A percentile compares a stretch with the other conserved stretches of the same genome.
phyloP scores from a whole-genome alignment of 495 filamentous ascomycete genomes.

The Letharia lupina region DNA sequence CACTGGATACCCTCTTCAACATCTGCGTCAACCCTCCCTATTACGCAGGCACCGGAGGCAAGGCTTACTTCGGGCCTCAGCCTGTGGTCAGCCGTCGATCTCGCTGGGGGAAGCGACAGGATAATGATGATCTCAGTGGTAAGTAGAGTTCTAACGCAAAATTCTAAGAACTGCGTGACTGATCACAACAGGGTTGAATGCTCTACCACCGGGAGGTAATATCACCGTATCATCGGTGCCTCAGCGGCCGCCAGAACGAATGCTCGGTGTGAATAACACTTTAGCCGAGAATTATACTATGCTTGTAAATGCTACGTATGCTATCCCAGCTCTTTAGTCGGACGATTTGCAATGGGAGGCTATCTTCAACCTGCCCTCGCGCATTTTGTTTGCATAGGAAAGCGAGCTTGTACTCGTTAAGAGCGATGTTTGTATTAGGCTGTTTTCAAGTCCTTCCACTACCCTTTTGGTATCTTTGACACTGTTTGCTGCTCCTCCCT shows the following conservation, averaged over 20 bases:
- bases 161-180: neutral
- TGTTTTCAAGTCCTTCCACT: neutral
- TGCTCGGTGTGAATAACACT: neutral
- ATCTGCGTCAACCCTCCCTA: neutral
- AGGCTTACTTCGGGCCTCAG: neutral
- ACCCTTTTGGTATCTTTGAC: neutral
- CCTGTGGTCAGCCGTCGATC: neutral
- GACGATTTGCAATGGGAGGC: neutral
- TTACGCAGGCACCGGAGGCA: neutral
- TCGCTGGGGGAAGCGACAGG: neutral
- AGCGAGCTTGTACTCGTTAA: neutral
- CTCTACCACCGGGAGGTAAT: neutral
- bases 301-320: constrained; percentile 4
- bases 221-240: neutral
- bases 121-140: neutral
- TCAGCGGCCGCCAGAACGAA: neutral
- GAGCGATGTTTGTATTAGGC: neutral
- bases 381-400: neutral
- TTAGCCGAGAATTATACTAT: neutral
- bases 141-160: neutral
- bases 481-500: neutral
- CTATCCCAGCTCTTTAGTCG: neutral
- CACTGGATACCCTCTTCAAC: constrained; percentile 4
- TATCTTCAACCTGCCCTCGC: neutral
- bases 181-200: neutral